Conservation (phyloP, 2,329 filamentous ascomycete species). For the Drechslera avenae region DNA sequence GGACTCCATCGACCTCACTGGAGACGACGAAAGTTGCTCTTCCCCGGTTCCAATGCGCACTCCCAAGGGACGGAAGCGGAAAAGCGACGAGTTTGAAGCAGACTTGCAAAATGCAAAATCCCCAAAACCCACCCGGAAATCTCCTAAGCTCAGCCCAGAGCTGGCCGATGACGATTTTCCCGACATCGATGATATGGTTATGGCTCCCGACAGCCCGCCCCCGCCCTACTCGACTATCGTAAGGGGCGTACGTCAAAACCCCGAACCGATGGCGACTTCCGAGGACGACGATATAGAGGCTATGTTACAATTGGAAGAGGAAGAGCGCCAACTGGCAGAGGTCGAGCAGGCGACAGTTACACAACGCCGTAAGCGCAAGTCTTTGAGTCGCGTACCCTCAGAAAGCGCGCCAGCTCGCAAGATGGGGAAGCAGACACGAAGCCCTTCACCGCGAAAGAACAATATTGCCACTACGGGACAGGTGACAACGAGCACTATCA, state of each 20-base stretch:
- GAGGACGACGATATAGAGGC: constrained; percentile 19
- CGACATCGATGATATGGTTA: constrained; percentile 47
- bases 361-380: constrained; percentile 37
- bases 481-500: neutral
- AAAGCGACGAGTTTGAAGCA: constrained; percentile 52
- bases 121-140: constrained; percentile 18
- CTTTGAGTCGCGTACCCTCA: constrained; percentile 36
- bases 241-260: constrained; percentile 2
- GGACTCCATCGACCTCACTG: constrained; percentile 48
- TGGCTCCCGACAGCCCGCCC: constrained; percentile 35
- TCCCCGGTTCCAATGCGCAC: constrained; percentile 24
- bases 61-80: constrained; percentile 49
- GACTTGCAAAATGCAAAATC: constrained; percentile 28
- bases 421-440: constrained; percentile 32
- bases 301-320: constrained; percentile 21
- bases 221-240: constrained; percentile 54
- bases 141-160: constrained; percentile 21
- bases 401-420: constrained; percentile 38
- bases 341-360: constrained; percentile 9
- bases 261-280: neutral
- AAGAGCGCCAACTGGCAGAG: constrained; percentile 16
- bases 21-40: constrained; percentile 25
- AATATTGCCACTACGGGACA: neutral
- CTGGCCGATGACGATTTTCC: constrained; percentile 39
- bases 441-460: constrained; percentile 25